Evolutionary conservation across 495 filamentous ascomycete species (phyloP), one percentile per base, ranked within the genome.

Genomic region (Usnea hakonensis): DNA sequence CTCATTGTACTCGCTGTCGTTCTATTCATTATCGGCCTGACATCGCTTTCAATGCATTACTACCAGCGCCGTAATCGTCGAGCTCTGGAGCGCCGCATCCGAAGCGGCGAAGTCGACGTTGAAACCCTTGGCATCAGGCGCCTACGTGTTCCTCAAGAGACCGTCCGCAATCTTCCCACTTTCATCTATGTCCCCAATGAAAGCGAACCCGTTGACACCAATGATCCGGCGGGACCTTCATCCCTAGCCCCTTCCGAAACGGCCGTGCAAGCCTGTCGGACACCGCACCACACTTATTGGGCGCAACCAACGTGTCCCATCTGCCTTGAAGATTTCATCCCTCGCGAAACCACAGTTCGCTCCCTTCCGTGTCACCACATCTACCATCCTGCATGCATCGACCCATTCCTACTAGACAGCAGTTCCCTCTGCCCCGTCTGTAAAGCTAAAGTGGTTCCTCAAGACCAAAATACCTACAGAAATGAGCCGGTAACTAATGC

Each of bases 331-430:
- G 82, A 90, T 62, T 97, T 88, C 70, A 78, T 84, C 30, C 81
- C 85, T 21, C 79, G 80, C 11, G 68, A 71, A 19, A 87, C 90
- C 0, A 80, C 81, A 28, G 89, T 96, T 62, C 87, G 91, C 41
- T 89, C 95, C 71, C 78, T 97, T 5, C 86, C 89, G 0, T 97
- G 93, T 65, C 82, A 87, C 0, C 93, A 97, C 70, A 91, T 96
- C 60, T 97, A 90, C 74, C 91, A 97, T 60, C 85, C 90, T 3
- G 85, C 85, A 46, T 97, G 93, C 71, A 90, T 97, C 66, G 91
- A 97, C 69, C 76, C 81, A 14, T 92, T 90, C 65, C 76, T 97
- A 46, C 75, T 77, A 54, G 75, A 82, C 43, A 83, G 81, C 67
- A 91, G 86, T 70, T 89, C 86, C 44, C 79, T 95, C 16, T 97